Base-by-base conservation (phyloP, 2,329 filamentous ascomycete species). In the Cercospora sp. region DNA sequence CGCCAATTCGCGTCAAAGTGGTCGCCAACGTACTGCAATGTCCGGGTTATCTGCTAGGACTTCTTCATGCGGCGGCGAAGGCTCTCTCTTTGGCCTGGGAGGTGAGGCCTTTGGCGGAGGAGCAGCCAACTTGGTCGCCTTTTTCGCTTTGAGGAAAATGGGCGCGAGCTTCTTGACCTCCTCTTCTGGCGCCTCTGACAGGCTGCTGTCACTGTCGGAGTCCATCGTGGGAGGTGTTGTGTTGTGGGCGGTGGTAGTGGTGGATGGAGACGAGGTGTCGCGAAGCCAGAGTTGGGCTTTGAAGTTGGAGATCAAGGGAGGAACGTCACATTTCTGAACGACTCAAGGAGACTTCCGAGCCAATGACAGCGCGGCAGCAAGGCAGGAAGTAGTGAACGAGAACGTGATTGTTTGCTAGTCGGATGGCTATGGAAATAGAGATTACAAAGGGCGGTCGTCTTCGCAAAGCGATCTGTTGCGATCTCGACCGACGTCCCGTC, bases 11-110 rank as follows among this genome's bases (percentile, higher is more conserved):
- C 70, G 73, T 72, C 68, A 42, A 70, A 55, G 16, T 18, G 39
- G 55, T 64, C 45, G 60, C 62, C 72, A 68, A 92, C 94, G 81
- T 86, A 97, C 94, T 74, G 94, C 91, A 82, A 98, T 94, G 77
- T 95, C 91, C 70, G 91, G 87, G 80, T 96, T 97, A 79, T 98
- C 94, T 70, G 92, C 93, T 66, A 97, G 84, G 30, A 93, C 90
- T 80, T 91, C 92, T 84, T 97, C 93, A 80, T 97, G 94, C 8
- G 92, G 90, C 73, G 94, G 94, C 72, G 94, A 97, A 20, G 93
- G 90, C 67, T 91, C 89, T 78, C 94, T 87, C 84, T 95, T 96
- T 26, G 78, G 77, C 67, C 76, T 68, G 57, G 78, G 77, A 70
- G 78, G 77, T 55, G 78, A 78, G 65, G 70, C 72, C 39, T 73